Evolutionary conservation across 179 eudicot genomes (phyloP), one percentile per base, ranked within the genome.

Genomic region (Spinacia oleracea): DNA sequence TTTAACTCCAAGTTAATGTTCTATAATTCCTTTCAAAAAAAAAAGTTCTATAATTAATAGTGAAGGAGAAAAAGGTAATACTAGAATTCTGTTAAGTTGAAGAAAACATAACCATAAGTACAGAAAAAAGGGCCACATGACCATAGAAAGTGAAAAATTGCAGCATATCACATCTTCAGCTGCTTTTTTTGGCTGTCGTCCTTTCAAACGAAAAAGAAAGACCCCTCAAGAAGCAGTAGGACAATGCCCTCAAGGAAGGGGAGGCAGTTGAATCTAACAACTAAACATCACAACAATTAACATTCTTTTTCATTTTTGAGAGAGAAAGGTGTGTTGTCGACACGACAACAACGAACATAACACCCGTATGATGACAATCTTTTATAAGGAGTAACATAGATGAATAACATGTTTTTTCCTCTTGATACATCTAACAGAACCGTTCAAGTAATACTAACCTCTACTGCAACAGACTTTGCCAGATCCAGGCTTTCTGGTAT

Each of bases 401-500:
- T 77, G 53, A 43, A 34, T 8, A 21, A 20, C 27, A 70, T 43
- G 46, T 68, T 42, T 20, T 14, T 46, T 9, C 66, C 53, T 25
- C 53, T 29, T 32, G 20, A n/a, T 21, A 16, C 5, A 75, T 53
- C 56, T 29, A 15, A 74, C 23, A 42, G 40, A 43, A 79, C 18
- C n/a, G 20, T 16, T 6, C 48, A 21, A 40, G 43, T 31, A 78
- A 56, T 66, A 84, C 90, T 48, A 75, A 93, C 99, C 98, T 96
- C 89, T 64, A 84, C 83, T 42, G 89, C 93, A 79, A 91, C 90
- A 82, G 91, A 89, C 82, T 93, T 89, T 9, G 96, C 96, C 87
- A 93, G 70, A 85, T 90, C 80, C 89, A 90, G 81, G 84, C 91
- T 89, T 83, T 78, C 81, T 15, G 96, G 84, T 77, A 87, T 85